Evolutionary conservation across 78 protist species (phyloP), one percentile per base, ranked within the genome.

Genomic region (Emiliania huxleyi): DNA sequence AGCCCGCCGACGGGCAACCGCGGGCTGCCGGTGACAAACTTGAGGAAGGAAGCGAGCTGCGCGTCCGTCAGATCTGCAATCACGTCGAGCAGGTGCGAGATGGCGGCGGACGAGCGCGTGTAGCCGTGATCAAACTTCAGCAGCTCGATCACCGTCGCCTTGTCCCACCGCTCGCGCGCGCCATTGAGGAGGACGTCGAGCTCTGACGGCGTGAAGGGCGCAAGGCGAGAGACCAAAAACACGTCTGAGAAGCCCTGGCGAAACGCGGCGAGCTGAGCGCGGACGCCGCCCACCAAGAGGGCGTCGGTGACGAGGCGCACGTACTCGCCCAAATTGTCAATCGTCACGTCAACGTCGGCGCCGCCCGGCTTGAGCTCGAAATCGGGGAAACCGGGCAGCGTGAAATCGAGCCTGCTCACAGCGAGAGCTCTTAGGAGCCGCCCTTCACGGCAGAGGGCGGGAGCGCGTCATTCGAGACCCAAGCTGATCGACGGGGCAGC

Each of bases 1-100:
- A 93, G 38, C 12, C 97, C 97, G 1, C 97, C 97, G 43, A 95
- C 91, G 1, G 97, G 97, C 33, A 97, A 56, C 19, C 91, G 62
- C 15, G 98, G 96, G 21, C 87, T 3, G 46, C 98, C 98, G 11
- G 98, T 97, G 22, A 91, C 42, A 69, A 97, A 97, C 38, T 29
- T 73, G 33, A 73, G 42, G 3, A 73, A 29, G 33, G 1, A 26
- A 6, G 94, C 37, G 38, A 49, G 90, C 84, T 92, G 83, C 11
- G 19, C 45, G 8, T 29, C 62, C 21, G 0, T 0, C 11, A 95
- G 2, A 42, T 48, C 93, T 25, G 45, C 6, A 23, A 97, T 45
- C 4, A 97, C 62, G 35, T 87, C 93, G 46, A 96, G 77, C 19
- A 97, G 94, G 84, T 83, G 90, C 23, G 95, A 92, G 29, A 96